Conservation (phyloP, 805 yeast species). For the Isabelozyma pseudorhagii region DNA sequence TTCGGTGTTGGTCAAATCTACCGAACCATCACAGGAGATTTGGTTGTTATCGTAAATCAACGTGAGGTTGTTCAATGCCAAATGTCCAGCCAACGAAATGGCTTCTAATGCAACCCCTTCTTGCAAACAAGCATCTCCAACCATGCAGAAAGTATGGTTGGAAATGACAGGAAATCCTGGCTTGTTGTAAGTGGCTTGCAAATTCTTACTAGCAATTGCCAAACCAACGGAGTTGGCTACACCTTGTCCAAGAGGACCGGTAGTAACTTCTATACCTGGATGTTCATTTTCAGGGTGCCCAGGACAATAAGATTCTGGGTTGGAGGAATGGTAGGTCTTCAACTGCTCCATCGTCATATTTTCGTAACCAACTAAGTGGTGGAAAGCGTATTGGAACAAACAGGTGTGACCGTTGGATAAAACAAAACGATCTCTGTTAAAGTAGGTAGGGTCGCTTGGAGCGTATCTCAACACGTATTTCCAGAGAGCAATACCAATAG, state of each 20-base stretch:
- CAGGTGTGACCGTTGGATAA: conserved; percentile 38
- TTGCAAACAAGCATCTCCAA: conserved; percentile 41
- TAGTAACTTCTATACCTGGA: conserved; percentile 36
- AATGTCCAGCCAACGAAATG: conserved; percentile 36
- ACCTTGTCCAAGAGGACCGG: conserved; percentile 44
- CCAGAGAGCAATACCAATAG: conserved; percentile 35
- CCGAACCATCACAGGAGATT: conserved; percentile 35
- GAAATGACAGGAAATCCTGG: conserved; percentile 25
- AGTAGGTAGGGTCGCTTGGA: conserved; percentile 26
- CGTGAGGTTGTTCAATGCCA: conserved; percentile 31
- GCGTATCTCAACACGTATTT: conserved; percentile 26
- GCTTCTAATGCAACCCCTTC: conserved; percentile 41
- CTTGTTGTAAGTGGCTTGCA: conserved; percentile 30
- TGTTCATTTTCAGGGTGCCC: conserved; percentile 41
- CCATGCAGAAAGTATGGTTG: conserved; percentile 27
- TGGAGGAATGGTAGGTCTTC: conserved; percentile 27
- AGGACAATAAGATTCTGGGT: conserved; percentile 22
- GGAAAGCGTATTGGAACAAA: conserved; percentile 27
- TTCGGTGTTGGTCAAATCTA: conserved; percentile 30
- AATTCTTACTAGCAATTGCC: conserved; percentile 35
- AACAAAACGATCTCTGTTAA: conserved; percentile 37
- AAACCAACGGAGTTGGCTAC: conserved; percentile 38
- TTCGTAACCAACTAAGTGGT: conserved; percentile 27
- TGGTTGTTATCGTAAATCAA: conserved; percentile 37
- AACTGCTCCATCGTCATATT: conserved; percentile 31